These are phyloP conservation scores for Westerdykella aurantiaca DNA, from an alignment of 2,329 filamentous ascomycete genomes.

Conservation along the genomic window DNA sequence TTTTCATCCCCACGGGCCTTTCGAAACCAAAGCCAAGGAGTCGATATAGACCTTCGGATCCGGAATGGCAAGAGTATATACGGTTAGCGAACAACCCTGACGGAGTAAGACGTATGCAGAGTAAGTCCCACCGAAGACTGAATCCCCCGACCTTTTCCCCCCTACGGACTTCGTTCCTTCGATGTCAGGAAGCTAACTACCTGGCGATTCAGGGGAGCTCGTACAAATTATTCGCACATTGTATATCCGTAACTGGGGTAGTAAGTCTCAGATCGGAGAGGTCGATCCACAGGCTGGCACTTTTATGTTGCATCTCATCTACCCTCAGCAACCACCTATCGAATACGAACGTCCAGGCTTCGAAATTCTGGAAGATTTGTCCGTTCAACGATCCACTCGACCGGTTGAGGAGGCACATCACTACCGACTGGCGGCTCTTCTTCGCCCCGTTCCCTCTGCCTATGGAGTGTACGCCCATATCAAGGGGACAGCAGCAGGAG, in stretches of 20 bases:
- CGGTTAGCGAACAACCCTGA: constrained; percentile 41
- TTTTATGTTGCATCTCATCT: no score
- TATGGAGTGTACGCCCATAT: background rate
- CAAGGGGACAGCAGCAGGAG: background rate
- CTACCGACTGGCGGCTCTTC: constrained; percentile 20
- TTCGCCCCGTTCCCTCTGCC: background rate
- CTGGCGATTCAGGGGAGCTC: no score
- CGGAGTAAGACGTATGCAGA: constrained; percentile 36
- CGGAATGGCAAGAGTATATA: constrained; percentile 49
- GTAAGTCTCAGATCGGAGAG: background rate
- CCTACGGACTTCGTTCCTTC: no score
- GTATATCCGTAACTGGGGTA: background rate
- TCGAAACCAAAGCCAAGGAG: constrained; percentile 37
- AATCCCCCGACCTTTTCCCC: background rate
- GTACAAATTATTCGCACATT: background rate
- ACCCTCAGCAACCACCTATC: constrained; percentile 21
- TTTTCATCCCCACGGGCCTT: constrained; percentile 48
- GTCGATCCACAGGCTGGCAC: background rate
- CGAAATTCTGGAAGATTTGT: constrained; percentile 37
- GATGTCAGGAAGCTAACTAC: no score
- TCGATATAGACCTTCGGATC: constrained; percentile 48
- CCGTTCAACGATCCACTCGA: constrained; percentile 27
- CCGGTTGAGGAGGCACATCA: constrained; percentile 32
- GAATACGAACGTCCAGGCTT: constrained; percentile 45
- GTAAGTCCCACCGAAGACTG: constrained; percentile 12